phyloP scores from a whole-genome alignment of 2,329 filamentous ascomycete genomes.

The Davidsoniella eucalypti region DNA sequence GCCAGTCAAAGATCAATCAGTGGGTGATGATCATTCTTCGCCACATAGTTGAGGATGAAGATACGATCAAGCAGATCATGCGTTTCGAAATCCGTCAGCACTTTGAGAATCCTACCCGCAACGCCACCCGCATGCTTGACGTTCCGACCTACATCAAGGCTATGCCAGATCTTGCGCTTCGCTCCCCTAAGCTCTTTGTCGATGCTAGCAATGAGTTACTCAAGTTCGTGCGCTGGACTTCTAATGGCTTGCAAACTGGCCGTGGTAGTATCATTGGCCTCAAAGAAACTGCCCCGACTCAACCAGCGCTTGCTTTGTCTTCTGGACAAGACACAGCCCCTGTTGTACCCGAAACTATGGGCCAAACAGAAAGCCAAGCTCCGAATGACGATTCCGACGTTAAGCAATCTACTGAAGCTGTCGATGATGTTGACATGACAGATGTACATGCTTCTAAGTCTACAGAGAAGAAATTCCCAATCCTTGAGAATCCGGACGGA shows the following conservation, averaged over 20 bases:
- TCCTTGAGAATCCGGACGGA: conserved; percentile 84
- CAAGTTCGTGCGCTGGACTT: conserved; percentile 24
- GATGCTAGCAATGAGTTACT: conserved; percentile 75
- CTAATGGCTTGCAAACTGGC: conserved; percentile 4
- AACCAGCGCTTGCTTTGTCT: not conserved
- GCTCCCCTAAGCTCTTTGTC: conserved; percentile 72
- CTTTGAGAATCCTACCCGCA: conserved; percentile 41
- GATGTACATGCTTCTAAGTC: conserved; percentile 51
- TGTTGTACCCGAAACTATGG: not conserved
- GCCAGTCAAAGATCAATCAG: conserved; percentile 32
- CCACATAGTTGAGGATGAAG: conserved; percentile 87
- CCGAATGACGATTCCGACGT: conserved; percentile 23
- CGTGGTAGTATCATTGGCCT: conserved; percentile 12
- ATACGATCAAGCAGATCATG: conserved; percentile 83
- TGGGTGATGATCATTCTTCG: conserved; percentile 75
- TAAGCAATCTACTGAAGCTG: conserved; percentile 41
- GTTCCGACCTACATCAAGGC: conserved; percentile 57
- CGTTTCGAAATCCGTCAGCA: conserved; percentile 68
- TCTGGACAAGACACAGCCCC: not conserved
- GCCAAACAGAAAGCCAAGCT: not conserved
- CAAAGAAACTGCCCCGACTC: not conserved
- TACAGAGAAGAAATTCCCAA: conserved; percentile 48
- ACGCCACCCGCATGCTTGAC: conserved; percentile 42
- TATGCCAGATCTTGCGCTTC: conserved; percentile 63
- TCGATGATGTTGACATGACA: conserved; percentile 40